Evolutionary conservation across 148 eudicot genomes (phyloP).

Genomic region (Chenopodium formosanum): DNA sequence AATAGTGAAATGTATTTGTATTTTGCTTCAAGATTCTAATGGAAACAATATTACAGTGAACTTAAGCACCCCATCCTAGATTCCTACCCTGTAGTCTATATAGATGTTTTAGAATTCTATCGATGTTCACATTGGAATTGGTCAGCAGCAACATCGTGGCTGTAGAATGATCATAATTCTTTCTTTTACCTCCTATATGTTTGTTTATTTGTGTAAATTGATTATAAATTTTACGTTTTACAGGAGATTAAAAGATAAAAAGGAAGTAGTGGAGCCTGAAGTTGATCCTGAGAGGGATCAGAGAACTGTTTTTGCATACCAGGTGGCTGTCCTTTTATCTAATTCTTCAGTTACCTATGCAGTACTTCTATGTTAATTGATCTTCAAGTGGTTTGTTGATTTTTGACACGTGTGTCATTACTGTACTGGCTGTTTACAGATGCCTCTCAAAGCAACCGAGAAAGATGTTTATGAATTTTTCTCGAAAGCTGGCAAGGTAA

Average conservation of each 20-base stretch:
- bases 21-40: not conserved
- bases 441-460: constrained; percentile 93
- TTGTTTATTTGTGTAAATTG: not conserved
- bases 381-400: not conserved
- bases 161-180: not conserved
- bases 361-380: not conserved
- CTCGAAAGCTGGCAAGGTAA: constrained; percentile 92
- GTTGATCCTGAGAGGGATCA: constrained; percentile 99
- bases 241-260: constrained; percentile 91
- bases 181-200: not conserved
- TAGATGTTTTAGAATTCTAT: not conserved
- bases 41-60: not conserved
- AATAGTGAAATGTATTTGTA: not conserved
- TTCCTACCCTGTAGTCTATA: not conserved
- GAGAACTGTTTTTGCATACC: constrained; percentile 97
- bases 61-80: not conserved
- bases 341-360: not conserved
- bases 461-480: constrained; percentile 92
- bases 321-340: constrained; percentile 42
- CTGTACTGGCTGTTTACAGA: constrained; percentile 41
- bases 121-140: not conserved
- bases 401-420: constrained; percentile 14
- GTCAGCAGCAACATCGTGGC: not conserved
- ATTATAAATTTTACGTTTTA: constrained; percentile 26
- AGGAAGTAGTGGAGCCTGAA: constrained; percentile 85